Evolutionary conservation across 202 grass and related monocot species (phyloP), one percentile per base, ranked within the genome.

Genomic region (Setaria viridis): DNA sequence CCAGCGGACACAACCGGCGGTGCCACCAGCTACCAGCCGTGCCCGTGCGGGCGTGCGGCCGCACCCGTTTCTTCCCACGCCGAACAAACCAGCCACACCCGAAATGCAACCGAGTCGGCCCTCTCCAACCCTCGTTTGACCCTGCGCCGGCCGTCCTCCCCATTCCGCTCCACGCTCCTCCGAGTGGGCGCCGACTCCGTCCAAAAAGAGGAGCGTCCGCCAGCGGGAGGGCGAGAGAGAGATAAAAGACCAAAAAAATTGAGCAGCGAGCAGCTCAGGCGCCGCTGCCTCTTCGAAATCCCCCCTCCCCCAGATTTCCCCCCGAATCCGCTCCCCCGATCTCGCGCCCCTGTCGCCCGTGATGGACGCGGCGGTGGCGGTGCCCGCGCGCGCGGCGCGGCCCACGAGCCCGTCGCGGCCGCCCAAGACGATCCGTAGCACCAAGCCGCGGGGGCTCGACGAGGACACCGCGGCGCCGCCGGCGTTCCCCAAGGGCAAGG

Each of bases 401-500:
- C 86, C 87, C 48, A 97, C 88, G 51, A 91, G 90, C 74, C 95
- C 92, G 62, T 94, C 92, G 34, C 87, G 89, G 33, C 87, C 93
- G 54, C 89, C 86, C 53, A 95, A 93, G 89, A 84, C 77, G 84
- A 91, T 95, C 56, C 85, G 85, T 20, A 95, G 91, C 81, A 98
- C 92, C 25, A 87, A 93, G 88, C 95, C 92, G 43, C 91, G 92
- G 19, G 95, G 95, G 1, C 85, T 98, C 48, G 92, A 95, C 82
- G 95, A 98, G 86, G 95, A 98, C 85, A 94, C 92, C 72, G 86
- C 85, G 0, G 74, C 89, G 74, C 79, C 83, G n/a, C 78, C 78
- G 8, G 79, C 79, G 62, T 92, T 87, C 79, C 62, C 78, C 63
- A 84, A 85, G 43, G 56, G 54, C 72, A 75, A 75, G 72, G 2